Conservation (phyloP, 2,329 filamentous ascomycete species). For the Fusarium neocosmosporiellum region DNA sequence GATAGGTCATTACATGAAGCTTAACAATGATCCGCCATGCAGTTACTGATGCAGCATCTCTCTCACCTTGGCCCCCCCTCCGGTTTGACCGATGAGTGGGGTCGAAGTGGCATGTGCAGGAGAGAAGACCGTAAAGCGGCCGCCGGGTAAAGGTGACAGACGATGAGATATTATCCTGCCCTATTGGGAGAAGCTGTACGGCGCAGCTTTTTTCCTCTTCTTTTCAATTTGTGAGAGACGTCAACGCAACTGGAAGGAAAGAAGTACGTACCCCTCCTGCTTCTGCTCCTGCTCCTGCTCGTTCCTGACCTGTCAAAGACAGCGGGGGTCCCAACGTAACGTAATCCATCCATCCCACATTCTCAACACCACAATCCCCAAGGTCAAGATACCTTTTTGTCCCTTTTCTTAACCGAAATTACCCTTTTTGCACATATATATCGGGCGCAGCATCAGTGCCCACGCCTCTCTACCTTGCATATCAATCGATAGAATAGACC, state of each 20-base stretch:
- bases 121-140: constrained; percentile 1
- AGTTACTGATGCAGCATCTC: neutral
- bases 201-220: neutral
- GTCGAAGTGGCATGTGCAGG: neutral
- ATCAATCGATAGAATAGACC: neutral
- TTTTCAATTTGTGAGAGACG: neutral
- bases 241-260: neutral
- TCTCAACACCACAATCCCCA: constrained; percentile 27
- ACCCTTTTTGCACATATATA: neutral
- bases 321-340: constrained; percentile 34
- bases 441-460: neutral
- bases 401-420: neutral
- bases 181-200: neutral
- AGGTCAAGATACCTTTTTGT: constrained; percentile 15
- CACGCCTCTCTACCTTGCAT: neutral
- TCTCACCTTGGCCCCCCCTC: neutral
- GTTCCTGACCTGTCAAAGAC: neutral
- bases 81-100: neutral
- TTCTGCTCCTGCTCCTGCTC: no score
- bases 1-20: neutral
- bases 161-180: neutral
- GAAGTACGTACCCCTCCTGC: no score
- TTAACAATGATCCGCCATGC: neutral
- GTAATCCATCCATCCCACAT: constrained; percentile 23
- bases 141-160: neutral